Conservation (phyloP, 371 early-diverging fungal species). For the Mortierella sp. region DNA sequence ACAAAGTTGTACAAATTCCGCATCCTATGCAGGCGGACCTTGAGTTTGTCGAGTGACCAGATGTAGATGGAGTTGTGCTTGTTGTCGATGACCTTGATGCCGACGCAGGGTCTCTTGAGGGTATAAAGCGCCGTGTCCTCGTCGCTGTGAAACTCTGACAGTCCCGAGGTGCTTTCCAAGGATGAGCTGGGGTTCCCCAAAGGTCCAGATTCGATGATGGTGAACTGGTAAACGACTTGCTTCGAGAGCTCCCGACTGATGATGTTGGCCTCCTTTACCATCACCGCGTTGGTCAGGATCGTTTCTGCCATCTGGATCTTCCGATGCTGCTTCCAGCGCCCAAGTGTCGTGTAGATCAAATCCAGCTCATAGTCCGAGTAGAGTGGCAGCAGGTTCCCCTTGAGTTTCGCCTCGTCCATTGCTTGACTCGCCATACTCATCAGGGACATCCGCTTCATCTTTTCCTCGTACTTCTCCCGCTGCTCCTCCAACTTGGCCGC, state of each 20-base stretch:
- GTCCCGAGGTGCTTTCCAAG: slow-evolving; percentile 70
- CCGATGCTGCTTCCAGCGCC: slow-evolving; percentile 73
- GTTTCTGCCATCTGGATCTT: slow-evolving; percentile 82
- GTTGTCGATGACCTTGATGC: slow-evolving; percentile 79
- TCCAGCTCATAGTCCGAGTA: slow-evolving; percentile 64
- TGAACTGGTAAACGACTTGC: slow-evolving; percentile 85
- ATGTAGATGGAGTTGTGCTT: slow-evolving; percentile 78
- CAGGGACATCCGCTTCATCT: slow-evolving; percentile 63
- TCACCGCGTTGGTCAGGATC: slow-evolving; percentile 76
- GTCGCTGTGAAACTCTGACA: slow-evolving; percentile 69
- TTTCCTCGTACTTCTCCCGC: slow-evolving; percentile 63
- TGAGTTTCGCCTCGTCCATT: slow-evolving; percentile 32
- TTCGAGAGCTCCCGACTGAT: slow-evolving; percentile 85
- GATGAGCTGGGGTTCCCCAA: slow-evolving; percentile 68
- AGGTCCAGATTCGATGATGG: slow-evolving; percentile 73
- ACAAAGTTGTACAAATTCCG: slow-evolving; percentile 80
- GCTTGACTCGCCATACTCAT: slow-evolving; percentile 34
- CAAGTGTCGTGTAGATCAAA: slow-evolving; percentile 65
- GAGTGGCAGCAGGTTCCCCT: slow-evolving; percentile 39
- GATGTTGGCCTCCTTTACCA: slow-evolving; percentile 91
- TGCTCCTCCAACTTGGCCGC: slow-evolving; percentile 62
- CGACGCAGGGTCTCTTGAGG: slow-evolving; percentile 72
- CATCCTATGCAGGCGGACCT: slow-evolving; percentile 80
- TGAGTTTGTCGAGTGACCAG: slow-evolving; percentile 83
- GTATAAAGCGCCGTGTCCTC: slow-evolving; percentile 67